Conservation (phyloP, 2,329 filamentous ascomycete species). For the Pseudogymnoascus sp. region DNA sequence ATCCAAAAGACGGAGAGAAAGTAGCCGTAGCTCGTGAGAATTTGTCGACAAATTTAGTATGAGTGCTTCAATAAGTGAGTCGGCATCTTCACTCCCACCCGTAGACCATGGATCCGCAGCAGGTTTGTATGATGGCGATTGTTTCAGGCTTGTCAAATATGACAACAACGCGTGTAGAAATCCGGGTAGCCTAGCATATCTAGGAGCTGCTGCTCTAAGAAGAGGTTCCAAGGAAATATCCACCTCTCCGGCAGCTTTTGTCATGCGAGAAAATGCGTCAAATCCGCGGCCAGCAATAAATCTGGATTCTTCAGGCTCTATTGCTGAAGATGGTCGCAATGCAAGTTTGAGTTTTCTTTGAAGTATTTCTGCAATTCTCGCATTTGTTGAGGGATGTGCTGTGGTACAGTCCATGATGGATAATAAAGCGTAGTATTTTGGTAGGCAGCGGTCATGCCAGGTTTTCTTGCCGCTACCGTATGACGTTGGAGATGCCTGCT, state of each 20-base stretch:
- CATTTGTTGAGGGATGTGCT: conserved; percentile 59
- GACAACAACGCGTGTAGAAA: conserved; percentile 57
- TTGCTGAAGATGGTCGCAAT: conserved; percentile 51
- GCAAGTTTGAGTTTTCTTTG: conserved; percentile 60
- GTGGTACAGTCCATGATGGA: conserved; percentile 54
- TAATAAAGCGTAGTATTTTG: conserved; percentile 61
- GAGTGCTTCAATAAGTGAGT: conserved; percentile 56
- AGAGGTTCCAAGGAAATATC: conserved; percentile 57
- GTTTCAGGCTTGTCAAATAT: conserved; percentile 39
- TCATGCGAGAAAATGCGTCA: conserved; percentile 62
- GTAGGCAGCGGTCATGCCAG: conserved; percentile 57
- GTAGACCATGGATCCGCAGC: conserved; percentile 10
- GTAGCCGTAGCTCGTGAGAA: conserved; percentile 66
- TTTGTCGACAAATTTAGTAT: conserved; percentile 67
- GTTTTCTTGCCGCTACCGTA: conserved; percentile 55
- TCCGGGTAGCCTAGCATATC: conserved; percentile 57
- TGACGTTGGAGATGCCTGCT: conserved; percentile 43
- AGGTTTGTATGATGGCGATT: conserved; percentile 10
- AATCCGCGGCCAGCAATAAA: conserved; percentile 73
- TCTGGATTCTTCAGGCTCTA: conserved; percentile 56
- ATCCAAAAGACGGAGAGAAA: conserved; percentile 65
- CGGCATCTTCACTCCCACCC: conserved; percentile 40
- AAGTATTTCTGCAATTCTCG: conserved; percentile 58
- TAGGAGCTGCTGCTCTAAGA: conserved; percentile 57
- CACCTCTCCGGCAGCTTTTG: conserved; percentile 47